Percentiles rank a stretch among this genome's conserved stretches.
Evolutionary conservation across 345 rosid species (phyloP).

Genomic region (Rhizophora apiculata): DNA sequence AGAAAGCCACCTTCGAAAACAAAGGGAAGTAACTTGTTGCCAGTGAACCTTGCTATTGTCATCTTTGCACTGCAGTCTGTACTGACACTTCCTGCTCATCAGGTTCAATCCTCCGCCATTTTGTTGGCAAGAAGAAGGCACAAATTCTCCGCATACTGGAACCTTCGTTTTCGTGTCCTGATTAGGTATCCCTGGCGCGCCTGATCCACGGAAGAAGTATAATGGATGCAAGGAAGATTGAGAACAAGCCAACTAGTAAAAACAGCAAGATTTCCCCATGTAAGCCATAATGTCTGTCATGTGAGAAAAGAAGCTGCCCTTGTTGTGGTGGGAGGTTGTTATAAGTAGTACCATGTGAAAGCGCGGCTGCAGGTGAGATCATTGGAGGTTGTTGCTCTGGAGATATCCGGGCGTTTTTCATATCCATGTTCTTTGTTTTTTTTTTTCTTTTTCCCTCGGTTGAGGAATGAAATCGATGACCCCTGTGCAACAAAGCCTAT

Average conservation of each 20-base stretch:
- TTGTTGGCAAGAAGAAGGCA: too few species aligned
- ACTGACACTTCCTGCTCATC: background rate
- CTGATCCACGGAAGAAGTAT: conserved; percentile 41
- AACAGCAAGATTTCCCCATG: conserved; percentile 44
- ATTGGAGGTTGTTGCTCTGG: background rate
- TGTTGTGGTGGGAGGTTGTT: background rate
- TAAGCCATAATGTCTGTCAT: conserved; percentile 39
- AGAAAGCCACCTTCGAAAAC: too few species aligned
- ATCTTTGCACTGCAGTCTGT: background rate
- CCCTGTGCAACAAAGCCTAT: too few species aligned
- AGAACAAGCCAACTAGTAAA: conserved; percentile 27
- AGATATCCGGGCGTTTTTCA: conserved; percentile 1
- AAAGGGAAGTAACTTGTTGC: background rate
- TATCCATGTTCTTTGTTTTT: background rate
- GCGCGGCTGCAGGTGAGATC: background rate
- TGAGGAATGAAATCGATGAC: too few species aligned
- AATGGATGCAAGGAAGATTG: conserved; percentile 35
- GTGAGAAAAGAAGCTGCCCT: conserved; percentile 12
- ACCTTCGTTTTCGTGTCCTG: conserved; percentile 4
- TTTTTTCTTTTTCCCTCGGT: too few species aligned
- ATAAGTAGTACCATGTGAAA: background rate
- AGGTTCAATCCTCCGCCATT: too few species aligned
- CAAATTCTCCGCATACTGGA: background rate
- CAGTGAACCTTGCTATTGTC: background rate
- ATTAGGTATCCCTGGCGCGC: conserved; percentile 23